Conservation (phyloP, 2,329 filamentous ascomycete genomes). For the Fusarium redolens region DNA sequence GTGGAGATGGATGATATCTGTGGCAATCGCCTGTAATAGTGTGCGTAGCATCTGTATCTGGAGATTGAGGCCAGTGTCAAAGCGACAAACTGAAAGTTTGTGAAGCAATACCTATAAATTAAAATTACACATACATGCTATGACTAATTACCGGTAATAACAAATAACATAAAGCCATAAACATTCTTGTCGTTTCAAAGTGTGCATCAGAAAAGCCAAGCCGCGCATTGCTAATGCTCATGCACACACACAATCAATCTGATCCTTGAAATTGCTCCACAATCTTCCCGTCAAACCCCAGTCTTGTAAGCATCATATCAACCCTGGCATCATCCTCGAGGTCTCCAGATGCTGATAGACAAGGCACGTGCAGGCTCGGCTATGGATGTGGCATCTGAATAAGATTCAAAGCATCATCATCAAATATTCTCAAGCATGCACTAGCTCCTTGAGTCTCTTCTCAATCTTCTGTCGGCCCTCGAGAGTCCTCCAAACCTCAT, state of each 20-base stretch:
- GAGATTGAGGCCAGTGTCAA: neutral
- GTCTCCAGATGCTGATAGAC: conserved; percentile 5
- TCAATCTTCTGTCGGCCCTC: conserved; percentile 82
- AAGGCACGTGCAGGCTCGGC: conserved; percentile 14
- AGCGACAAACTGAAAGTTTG: neutral
- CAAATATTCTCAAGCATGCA: conserved; percentile 51
- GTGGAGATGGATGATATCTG: neutral
- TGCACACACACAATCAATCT: neutral
- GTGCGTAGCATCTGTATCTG: neutral
- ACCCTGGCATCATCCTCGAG: conserved; percentile 5
- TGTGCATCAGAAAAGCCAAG: conserved; percentile 18
- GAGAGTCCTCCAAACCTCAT: conserved; percentile 83
- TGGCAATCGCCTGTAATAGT: neutral
- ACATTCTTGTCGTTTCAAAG: conserved; percentile 13
- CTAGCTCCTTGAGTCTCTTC: conserved; percentile 78
- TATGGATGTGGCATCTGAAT: neutral
- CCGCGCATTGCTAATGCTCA: conserved; percentile 20
- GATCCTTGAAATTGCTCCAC: conserved; percentile 20
- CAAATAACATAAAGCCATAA: neutral
- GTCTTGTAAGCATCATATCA: conserved; percentile 29
- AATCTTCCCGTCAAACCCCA: conserved; percentile 21
- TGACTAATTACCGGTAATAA: neutral
- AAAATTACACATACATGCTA: conserved; percentile 13
- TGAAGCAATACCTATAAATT: neutral
- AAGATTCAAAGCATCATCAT: neutral